Percentiles rank a stretch among this genome's conserved stretches.
Conservation (phyloP, 164 flowering plant species). For the Liquidambar formosana region DNA sequence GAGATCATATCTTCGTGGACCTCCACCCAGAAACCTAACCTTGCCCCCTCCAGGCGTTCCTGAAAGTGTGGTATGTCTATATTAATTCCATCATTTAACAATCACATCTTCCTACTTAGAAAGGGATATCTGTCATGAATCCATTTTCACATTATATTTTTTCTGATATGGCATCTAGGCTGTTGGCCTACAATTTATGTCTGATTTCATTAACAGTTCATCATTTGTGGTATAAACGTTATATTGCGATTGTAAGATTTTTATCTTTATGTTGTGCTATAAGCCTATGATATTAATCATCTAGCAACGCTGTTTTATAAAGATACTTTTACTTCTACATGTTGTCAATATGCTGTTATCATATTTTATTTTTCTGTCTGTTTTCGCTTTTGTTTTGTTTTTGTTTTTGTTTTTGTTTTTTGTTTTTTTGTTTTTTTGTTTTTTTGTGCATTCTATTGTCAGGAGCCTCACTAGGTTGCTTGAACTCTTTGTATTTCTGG, state of each 20-base stretch:
- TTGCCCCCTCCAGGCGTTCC: constrained; percentile 97
- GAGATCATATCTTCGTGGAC: constrained; percentile 66
- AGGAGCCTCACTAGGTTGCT: background rate
- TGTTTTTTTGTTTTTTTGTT: background rate
- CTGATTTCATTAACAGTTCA: background rate
- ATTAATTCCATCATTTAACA: background rate
- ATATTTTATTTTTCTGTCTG: no score
- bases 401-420: background rate
- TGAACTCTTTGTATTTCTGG: background rate
- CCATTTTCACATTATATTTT: background rate
- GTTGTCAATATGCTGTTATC: no score
- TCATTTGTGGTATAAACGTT: background rate
- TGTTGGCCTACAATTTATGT: background rate
- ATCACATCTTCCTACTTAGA: background rate
- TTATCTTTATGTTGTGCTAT: background rate
- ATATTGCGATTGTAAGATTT: background rate
- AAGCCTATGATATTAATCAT: background rate
- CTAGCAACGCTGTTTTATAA: background rate
- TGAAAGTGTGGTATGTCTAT: constrained; percentile 91
- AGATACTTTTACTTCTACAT: no score
- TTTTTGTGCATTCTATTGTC: background rate
- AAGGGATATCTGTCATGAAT: background rate
- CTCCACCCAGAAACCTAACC: constrained; percentile 72
- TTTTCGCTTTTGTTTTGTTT: background rate
- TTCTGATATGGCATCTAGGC: background rate